Conservation (phyloP, 495 filamentous ascomycete genomes). For the Aspergillus carlsbadensis region DNA sequence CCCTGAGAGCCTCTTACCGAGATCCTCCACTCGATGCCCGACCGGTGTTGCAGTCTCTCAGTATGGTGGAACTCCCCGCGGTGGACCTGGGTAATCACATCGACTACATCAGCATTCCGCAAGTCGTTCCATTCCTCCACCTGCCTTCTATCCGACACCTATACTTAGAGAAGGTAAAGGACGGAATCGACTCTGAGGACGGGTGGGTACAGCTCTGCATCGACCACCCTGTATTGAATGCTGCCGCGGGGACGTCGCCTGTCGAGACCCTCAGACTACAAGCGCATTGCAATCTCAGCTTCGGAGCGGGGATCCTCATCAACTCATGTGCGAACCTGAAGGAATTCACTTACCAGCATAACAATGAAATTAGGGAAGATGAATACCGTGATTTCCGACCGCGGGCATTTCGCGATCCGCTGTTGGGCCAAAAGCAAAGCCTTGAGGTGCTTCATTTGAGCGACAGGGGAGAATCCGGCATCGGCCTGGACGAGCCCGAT, state of each 20-base stretch:
- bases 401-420: not conserved
- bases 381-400: not conserved
- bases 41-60: not conserved
- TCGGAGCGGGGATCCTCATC: not conserved
- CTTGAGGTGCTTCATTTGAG: not conserved
- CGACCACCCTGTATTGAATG: not conserved
- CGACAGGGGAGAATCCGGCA: too few relatives aligned
- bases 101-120: too few relatives aligned
- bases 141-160: not conserved
- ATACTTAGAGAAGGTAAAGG: not conserved
- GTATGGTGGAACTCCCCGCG: too few relatives aligned
- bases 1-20: not conserved
- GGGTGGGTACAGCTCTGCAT: too few relatives aligned
- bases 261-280: not conserved
- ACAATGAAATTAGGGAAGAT: not conserved
- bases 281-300: not conserved
- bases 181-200: too few relatives aligned
- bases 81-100: too few relatives aligned
- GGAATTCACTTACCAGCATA: not conserved
- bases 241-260: not conserved
- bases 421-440: not conserved
- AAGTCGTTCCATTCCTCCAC: not conserved
- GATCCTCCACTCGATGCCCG: not conserved
- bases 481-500: not conserved
- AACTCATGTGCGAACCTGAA: not conserved